These are phyloP conservation scores for Daldinia caldariorum DNA, from an alignment of 495 filamentous ascomycete genomes.

Conservation along the genomic window DNA sequence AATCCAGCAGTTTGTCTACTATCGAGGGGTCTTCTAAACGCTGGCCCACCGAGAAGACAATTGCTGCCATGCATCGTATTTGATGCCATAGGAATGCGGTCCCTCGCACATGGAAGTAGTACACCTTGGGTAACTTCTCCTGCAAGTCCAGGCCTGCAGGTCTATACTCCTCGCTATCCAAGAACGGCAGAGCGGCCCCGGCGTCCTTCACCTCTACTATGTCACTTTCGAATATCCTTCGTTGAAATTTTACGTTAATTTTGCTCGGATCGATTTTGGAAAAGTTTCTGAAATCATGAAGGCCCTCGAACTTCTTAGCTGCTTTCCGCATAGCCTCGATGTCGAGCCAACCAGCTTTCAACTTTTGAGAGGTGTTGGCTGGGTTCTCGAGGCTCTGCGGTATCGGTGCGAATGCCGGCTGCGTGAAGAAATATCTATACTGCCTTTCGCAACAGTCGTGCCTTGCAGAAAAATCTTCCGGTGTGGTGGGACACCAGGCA, in stretches of 20 bases:
- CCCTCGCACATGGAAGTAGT: slow-evolving; percentile 85
- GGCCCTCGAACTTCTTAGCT: slow-evolving; percentile 78
- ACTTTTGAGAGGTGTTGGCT: slow-evolving; percentile 37
- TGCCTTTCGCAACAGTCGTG: slow-evolving; percentile 89
- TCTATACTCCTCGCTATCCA: slow-evolving; percentile 44
- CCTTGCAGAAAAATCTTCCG: slow-evolving; percentile 84
- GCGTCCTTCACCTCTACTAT: slow-evolving; percentile 72
- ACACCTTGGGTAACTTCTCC: slow-evolving; percentile 69
- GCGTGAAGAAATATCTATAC: slow-evolving; percentile 97
- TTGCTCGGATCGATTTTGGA: slow-evolving; percentile 90
- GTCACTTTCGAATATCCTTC: slow-evolving; percentile 77
- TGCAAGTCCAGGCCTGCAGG: slow-evolving; percentile 16
- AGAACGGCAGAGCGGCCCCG: slow-evolving; percentile 56
- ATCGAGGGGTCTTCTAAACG: slow-evolving; percentile 80
- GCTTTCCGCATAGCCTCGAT: slow-evolving; percentile 86
- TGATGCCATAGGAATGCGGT: slow-evolving; percentile 99
- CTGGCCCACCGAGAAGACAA: slow-evolving; percentile 92
- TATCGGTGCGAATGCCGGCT: slow-evolving; percentile 79
- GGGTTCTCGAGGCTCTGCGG: slow-evolving; percentile 50
- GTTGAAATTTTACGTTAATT: slow-evolving; percentile 81
- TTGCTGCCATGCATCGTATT: slow-evolving; percentile 87
- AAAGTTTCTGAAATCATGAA: slow-evolving; percentile 96
- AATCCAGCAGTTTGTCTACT: slow-evolving; percentile 76
- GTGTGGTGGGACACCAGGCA: slow-evolving; percentile 90
- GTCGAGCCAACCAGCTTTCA: slow-evolving; percentile 68